A percentile compares a stretch with the other conserved stretches of the same genome.
Conservation (phyloP, 1,284 basidiomycete genomes). For the Microbotryum scabiosae region DNA sequence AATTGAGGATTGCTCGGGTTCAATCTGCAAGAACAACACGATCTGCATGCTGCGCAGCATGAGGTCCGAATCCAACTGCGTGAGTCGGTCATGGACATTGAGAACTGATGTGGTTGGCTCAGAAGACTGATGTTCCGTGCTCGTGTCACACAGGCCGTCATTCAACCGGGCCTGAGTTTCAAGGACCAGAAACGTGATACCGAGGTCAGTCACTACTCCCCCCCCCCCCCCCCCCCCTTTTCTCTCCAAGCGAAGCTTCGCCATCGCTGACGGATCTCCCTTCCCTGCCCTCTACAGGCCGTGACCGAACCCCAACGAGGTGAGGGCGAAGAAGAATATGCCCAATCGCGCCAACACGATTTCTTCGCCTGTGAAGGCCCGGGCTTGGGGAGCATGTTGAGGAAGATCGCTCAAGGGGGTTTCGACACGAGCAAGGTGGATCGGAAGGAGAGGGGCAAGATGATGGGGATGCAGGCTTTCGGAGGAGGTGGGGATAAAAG, state of each 20-base stretch:
- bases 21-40: slow-evolving; percentile 24
- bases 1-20: slow-evolving; percentile 19
- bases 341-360: slow-evolving; percentile 24
- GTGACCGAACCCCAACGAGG: slow-evolving; percentile 28
- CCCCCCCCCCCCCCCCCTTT: too few species aligned
- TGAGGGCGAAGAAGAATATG: slow-evolving; percentile 14
- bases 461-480: too few species aligned
- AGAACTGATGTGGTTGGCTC: too few species aligned
- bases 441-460: background rate
- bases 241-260: too few species aligned
- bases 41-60: slow-evolving; percentile 29
- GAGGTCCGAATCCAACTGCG: slow-evolving; percentile 29
- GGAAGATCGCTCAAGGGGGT: slow-evolving; percentile 9
- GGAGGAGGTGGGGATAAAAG: too few species aligned
- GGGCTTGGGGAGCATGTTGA: slow-evolving; percentile 26
- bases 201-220: slow-evolving; percentile 10
- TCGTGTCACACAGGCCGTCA: slow-evolving; percentile 9
- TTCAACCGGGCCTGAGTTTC: slow-evolving; percentile 27
- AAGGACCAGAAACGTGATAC: slow-evolving; percentile 29
- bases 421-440: background rate
- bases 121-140: background rate
- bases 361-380: slow-evolving; percentile 29
- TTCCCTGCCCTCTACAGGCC: background rate
- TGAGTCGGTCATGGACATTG: background rate
- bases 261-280: too few species aligned